These are phyloP conservation scores for Fusarium sambucinum DNA, from an alignment of 2,329 filamentous ascomycete genomes.

Conservation along the genomic window DNA sequence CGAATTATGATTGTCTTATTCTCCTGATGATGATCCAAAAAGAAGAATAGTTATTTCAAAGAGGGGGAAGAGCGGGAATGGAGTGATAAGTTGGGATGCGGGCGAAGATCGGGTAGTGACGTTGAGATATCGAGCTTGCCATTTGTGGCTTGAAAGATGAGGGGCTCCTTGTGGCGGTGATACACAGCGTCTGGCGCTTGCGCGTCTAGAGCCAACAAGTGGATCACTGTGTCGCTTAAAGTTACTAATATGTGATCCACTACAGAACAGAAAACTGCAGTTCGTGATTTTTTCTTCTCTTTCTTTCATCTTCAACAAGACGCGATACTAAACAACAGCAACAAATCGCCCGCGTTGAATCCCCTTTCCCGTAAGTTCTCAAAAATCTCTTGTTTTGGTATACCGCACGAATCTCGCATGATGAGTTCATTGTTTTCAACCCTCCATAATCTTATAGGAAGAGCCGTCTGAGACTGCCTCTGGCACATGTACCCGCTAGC, in stretches of 20 bases:
- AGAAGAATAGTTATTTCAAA: slow-evolving; percentile 8
- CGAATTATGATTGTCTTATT: neutral
- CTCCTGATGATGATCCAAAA: slow-evolving; percentile 11
- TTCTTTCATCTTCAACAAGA: slow-evolving; percentile 23
- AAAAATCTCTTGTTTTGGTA: neutral
- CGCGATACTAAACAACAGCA: slow-evolving; percentile 1
- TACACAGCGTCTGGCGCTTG: slow-evolving; percentile 26
- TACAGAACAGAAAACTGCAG: slow-evolving; percentile 32
- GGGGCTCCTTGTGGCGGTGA: slow-evolving; percentile 11
- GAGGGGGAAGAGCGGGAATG: slow-evolving; percentile 24
- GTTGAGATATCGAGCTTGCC: slow-evolving; percentile 19
- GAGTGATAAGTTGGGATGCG: slow-evolving; percentile 29
- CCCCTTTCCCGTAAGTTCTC: slow-evolving; percentile 23
- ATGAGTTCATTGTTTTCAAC: slow-evolving; percentile 57
- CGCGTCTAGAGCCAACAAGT: slow-evolving; percentile 24
- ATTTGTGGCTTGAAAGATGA: slow-evolving; percentile 21
- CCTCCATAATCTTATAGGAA: slow-evolving; percentile 57
- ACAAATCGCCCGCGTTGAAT: neutral
- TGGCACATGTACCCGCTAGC: slow-evolving; percentile 42
- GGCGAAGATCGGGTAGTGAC: slow-evolving; percentile 33
- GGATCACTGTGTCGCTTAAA: slow-evolving; percentile 31
- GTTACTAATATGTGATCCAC: slow-evolving; percentile 19
- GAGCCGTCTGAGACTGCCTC: slow-evolving; percentile 61
- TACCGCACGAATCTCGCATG: slow-evolving; percentile 50
- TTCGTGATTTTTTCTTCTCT: slow-evolving; percentile 38